Percentiles rank a stretch among this genome's conserved stretches.
These are phyloP conservation scores for Teunomyces funiuensis DNA, from an alignment of 805 yeast genomes.

Conservation along the genomic window DNA sequence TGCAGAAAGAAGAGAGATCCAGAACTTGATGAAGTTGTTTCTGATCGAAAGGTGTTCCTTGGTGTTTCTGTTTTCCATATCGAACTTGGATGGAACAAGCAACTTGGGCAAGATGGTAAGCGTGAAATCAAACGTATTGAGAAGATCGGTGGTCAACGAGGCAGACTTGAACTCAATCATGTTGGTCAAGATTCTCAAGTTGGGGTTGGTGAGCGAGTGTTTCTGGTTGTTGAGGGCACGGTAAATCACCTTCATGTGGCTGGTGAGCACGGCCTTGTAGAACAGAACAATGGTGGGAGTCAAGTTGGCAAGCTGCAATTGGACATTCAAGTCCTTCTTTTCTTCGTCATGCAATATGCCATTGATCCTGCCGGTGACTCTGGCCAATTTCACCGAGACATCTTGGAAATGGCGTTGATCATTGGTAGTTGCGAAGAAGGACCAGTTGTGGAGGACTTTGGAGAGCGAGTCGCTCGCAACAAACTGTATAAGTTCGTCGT, in stretches of 20 bases:
- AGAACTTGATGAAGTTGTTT: slow-evolving; percentile 56
- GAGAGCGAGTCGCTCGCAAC: slow-evolving; percentile 27
- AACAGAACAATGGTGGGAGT: slow-evolving; percentile 29
- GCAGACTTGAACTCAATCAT: slow-evolving; percentile 49
- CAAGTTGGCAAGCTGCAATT: slow-evolving; percentile 14
- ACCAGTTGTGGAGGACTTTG: slow-evolving; percentile 41
- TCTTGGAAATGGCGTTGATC: slow-evolving; percentile 53
- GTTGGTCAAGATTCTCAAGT: slow-evolving; percentile 54
- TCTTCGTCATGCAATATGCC: slow-evolving; percentile 17
- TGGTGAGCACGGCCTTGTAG: slow-evolving; percentile 52
- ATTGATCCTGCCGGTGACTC: slow-evolving; percentile 19
- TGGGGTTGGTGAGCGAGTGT: slow-evolving; percentile 61
- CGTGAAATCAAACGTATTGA: slow-evolving; percentile 67
- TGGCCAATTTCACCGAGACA: slow-evolving; percentile 42
- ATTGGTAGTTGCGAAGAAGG: slow-evolving; percentile 44
- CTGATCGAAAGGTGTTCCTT: slow-evolving; percentile 50
- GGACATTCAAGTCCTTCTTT: slow-evolving; percentile 10
- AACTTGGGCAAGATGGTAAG: slow-evolving; percentile 61
- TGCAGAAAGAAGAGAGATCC: slow-evolving; percentile 50
- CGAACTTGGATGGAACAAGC: slow-evolving; percentile 26
- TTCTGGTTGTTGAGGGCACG: slow-evolving; percentile 61
- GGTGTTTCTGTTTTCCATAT: slow-evolving; percentile 34
- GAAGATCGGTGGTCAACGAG: slow-evolving; percentile 52
- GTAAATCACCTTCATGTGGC: slow-evolving; percentile 62
- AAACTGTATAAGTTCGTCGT: slow-evolving; percentile 22